A percentile compares a stretch with the other conserved stretches of the same genome.
These are phyloP conservation scores for Guyanaporus albipodus DNA, from an alignment of 768 basidiomycete genomes.

Conservation along the genomic window DNA sequence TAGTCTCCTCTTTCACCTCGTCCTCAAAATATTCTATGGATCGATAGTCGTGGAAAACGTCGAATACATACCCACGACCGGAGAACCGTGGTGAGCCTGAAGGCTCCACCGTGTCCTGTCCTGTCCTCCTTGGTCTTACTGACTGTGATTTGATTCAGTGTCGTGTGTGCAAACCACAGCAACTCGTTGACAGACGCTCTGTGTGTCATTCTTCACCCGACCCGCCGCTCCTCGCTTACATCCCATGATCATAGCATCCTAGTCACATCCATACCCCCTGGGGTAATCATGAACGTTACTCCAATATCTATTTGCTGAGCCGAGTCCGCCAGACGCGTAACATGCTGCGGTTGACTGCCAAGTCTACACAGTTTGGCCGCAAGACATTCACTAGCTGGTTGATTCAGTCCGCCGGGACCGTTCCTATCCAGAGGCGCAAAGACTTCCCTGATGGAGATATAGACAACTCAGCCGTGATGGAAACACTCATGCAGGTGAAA, in stretches of 20 bases:
- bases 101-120: not conserved
- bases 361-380: slow-evolving; percentile 81
- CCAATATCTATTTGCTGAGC: slow-evolving; percentile 3
- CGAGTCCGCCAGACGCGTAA: slow-evolving; percentile 53
- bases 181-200: slow-evolving; percentile 85
- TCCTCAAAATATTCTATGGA: slow-evolving; percentile 89
- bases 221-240: not conserved
- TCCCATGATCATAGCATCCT: slow-evolving; percentile 47
- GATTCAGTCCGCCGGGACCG: slow-evolving; percentile 82
- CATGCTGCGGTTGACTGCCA: slow-evolving; percentile 82
- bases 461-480: slow-evolving; percentile 71
- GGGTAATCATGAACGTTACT: slow-evolving; percentile 37
- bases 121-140: not conserved
- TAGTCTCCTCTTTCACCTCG: slow-evolving; percentile 72
- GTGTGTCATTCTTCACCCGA: slow-evolving; percentile 39
- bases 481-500: slow-evolving; percentile 58
- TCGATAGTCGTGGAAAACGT: slow-evolving; percentile 81
- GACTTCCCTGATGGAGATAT: slow-evolving; percentile 53
- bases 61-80: slow-evolving; percentile 65
- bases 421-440: slow-evolving; percentile 75
- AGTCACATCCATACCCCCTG: slow-evolving; percentile 67
- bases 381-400: slow-evolving; percentile 87
- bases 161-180: slow-evolving; percentile 83
- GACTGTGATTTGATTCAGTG: slow-evolving; percentile 43
- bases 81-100: slow-evolving; percentile 63